Evolutionary conservation across 495 filamentous ascomycete genomes (phyloP), one percentile per base, ranked within the genome.

Genomic region (Alectoria sarmentosa): DNA sequence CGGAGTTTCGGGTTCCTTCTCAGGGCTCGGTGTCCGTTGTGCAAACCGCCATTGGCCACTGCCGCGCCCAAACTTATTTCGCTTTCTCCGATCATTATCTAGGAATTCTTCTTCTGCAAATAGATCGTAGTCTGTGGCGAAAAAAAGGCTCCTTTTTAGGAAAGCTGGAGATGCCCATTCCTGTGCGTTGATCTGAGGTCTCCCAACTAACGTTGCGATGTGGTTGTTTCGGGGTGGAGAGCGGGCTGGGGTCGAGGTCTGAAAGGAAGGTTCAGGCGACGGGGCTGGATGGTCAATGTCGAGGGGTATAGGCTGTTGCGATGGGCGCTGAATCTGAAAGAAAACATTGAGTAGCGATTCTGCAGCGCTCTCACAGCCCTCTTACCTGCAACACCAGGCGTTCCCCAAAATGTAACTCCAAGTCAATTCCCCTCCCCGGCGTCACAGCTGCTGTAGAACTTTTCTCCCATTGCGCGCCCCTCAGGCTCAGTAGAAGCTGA

Each of bases 141-240:
- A 79, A 1, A 86, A 72, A 2, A 87, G 80, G 23, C 80, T 76
- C 32, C 86, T 78, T 67, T 86, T 90, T 26, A 90, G 68, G 66
- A 95, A 94, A 11, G 88, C 89, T 8, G 91, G 91, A 8, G 92
- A 94, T 28, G 81, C 76, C 79, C 84, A 94, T 70, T 80, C 77
- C 61, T 76, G 73, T 15, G 41, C 28, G 30, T 60, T 58, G 9
- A 60, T 15, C 28, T 57, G 56, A 28, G 48, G 34, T 48, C 55
- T 65, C 4, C 34, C 49, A 15, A 49, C 63, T 37, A 49, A 48
- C n/a, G 52, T 44, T 26, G 54, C 21, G 26, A 63, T 48, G 57
- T 54, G 57, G 37, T 46, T 61, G 26, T 58, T 62, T 17, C 34
- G 61, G 37, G 63, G 41, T n/a, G 67, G 63, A 21, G 64, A 69